A percentile compares a stretch with the other conserved stretches of the same genome.
Conservation (phyloP, 2,329 filamentous ascomycete species). For the Fusarium irregulare region DNA sequence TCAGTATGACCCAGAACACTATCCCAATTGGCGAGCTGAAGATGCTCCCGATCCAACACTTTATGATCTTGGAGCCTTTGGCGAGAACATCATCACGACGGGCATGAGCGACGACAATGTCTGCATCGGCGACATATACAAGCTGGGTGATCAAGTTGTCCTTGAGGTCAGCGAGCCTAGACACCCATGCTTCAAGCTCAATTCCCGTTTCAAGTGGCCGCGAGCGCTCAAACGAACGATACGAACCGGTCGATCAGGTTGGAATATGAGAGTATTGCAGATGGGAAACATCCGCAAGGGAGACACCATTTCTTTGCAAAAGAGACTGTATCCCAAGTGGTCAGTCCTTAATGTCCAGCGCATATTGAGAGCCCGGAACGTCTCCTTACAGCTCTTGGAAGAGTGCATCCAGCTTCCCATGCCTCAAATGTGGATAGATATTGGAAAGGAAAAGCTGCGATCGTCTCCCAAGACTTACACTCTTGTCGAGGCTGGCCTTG, state of each 20-base stretch:
- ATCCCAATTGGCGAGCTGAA: neutral
- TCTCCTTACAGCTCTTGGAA: neutral
- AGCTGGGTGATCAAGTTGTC: neutral
- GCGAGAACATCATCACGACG: neutral
- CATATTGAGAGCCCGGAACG: neutral
- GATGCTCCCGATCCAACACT: neutral
- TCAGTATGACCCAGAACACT: neutral
- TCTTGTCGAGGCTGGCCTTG: neutral
- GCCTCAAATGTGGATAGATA: neutral
- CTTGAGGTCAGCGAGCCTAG: neutral
- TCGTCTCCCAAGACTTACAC: neutral
- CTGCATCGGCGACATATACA: neutral
- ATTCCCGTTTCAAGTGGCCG: neutral
- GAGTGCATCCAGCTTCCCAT: neutral
- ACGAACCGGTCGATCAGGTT: neutral
- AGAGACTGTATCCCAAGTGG: neutral
- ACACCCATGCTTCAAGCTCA: neutral
- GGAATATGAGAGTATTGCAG: neutral
- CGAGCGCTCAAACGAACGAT: neutral
- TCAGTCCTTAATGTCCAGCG: neutral
- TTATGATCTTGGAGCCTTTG: neutral
- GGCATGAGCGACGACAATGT: neutral
- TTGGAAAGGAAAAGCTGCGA: neutral
- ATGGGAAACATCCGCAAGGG: neutral
- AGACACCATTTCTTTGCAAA: neutral